Evolutionary conservation across 1,284 basidiomycete species (phyloP).

Genomic region (Rhodotorula glutinis): DNA sequence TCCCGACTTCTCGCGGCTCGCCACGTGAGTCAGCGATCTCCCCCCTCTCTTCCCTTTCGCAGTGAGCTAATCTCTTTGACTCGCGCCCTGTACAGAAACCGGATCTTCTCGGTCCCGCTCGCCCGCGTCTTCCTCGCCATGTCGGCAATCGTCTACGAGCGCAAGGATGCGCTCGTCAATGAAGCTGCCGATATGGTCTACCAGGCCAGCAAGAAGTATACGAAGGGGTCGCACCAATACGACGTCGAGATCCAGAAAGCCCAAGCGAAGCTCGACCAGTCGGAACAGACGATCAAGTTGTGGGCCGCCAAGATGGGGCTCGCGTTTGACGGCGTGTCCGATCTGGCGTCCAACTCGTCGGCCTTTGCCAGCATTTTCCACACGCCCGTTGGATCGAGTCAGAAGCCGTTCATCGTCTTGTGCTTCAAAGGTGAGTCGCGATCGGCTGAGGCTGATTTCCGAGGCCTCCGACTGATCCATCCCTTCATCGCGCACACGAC

Average conservation of each 20-base stretch:
- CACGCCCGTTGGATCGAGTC: slow-evolving; percentile 3
- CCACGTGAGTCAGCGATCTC: slow-evolving; percentile 6
- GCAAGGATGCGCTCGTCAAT: slow-evolving; percentile 20
- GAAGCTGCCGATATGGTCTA: slow-evolving; percentile 10
- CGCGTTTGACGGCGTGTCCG: slow-evolving; percentile 25
- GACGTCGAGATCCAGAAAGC: slow-evolving; percentile 3
- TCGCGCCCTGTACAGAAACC: not conserved
- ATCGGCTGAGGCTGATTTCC: no score
- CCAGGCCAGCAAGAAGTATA: not conserved
- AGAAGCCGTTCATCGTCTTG: slow-evolving; percentile 32
- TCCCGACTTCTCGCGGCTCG: slow-evolving; percentile 18
- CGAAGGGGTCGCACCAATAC: not conserved
- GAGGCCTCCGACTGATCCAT: no score
- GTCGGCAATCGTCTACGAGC: slow-evolving; percentile 27
- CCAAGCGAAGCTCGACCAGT: slow-evolving; percentile 5
- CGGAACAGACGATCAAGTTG: slow-evolving; percentile 19
- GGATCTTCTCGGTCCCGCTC: slow-evolving; percentile 31
- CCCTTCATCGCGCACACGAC: no score
- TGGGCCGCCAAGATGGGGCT: slow-evolving; percentile 23
- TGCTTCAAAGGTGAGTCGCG: slow-evolving; percentile 26
- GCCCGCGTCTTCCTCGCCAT: slow-evolving; percentile 25
- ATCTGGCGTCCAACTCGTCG: slow-evolving; percentile 15
- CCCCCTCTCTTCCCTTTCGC: no score
- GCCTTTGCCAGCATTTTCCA: slow-evolving; percentile 30
- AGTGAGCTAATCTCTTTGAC: not conserved